Base-by-base conservation (phyloP, 2,329 filamentous ascomycete species). In the Fragosphaeria purpurea region DNA sequence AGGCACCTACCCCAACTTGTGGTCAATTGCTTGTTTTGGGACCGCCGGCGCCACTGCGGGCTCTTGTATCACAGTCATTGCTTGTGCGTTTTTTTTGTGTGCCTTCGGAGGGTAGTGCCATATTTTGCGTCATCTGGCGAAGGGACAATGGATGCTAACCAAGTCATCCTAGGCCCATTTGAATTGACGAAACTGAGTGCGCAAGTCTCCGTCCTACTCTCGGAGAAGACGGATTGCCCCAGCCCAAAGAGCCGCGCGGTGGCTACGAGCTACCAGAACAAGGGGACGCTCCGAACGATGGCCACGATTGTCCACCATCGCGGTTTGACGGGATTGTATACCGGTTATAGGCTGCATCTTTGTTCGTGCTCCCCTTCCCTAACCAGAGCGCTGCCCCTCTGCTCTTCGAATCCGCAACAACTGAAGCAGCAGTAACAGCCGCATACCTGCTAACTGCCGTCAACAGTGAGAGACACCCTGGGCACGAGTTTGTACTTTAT, bases 181-280 rank as follows among this genome's bases (percentile, higher is more conserved):
- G 88, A 94, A 66, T 75, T 94, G 65, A 90, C 86, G n/a, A 94
- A 94, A 66, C 74, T 93, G 53, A 90, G 85, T 64, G 86, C 88
- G 12, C 88, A 94, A 65, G 85, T 93, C 22, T 89, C 88, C 2
- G 85, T 89, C 9, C 71, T 91, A 53, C 79, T 90, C 70, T 83
- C 84, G 13, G 72, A 76, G 52, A 72, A 76, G 56, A 72, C 73
- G 54, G 70, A 72, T 33, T 65, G 63, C 44, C 63, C 60, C 7
- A 67, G 67, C 50, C 66, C 69, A 30, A 72, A 76, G 56, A 78
- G 73, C 59, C 80, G 76, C 56, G 75, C 74, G 10, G 75, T 83
- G 47, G 80, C 80, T 30, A 70, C 77, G 50, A 88, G 82, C 65
- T 88, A 88, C 62, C 81, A 86, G 64, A 86, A 87, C 60, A 84